Conservation (phyloP, 345 rosid genomes). For the Brassica carinata region DNA sequence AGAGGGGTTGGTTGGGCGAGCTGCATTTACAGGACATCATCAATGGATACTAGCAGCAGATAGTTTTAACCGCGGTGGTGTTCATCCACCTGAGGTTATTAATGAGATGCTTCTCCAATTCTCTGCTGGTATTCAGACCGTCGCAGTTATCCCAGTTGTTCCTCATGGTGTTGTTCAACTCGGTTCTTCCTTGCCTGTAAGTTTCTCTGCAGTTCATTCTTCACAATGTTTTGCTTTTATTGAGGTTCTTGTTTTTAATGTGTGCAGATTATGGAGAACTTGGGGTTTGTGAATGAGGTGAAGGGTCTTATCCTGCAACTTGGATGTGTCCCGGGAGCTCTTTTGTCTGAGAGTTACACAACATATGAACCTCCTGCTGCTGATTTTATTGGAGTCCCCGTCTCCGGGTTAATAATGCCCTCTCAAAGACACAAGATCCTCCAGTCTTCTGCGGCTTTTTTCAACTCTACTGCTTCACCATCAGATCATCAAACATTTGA, state of each 20-base stretch:
- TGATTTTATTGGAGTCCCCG: conserved; percentile 51
- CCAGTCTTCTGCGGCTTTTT: conserved; percentile 37
- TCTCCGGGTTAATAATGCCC: conserved; percentile 46
- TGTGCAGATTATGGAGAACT: conserved; percentile 81
- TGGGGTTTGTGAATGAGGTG: conserved; percentile 75
- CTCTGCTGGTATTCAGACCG: conserved; percentile 90
- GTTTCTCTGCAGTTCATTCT: conserved; percentile 26
- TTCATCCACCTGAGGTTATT: conserved; percentile 82
- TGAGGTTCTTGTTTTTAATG: neutral
- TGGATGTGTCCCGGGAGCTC: conserved; percentile 75
- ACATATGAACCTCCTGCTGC: conserved; percentile 43
- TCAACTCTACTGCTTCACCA: conserved; percentile 42
- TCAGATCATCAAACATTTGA: conserved; percentile 29
- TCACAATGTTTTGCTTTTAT: neutral
- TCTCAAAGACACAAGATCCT: conserved; percentile 40
- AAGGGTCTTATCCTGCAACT: conserved; percentile 75
- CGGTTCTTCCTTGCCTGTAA: conserved; percentile 78
- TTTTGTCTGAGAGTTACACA: conserved; percentile 55
- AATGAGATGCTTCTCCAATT: conserved; percentile 79
- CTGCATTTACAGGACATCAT: conserved; percentile 86
- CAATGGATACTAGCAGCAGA: conserved; percentile 80
- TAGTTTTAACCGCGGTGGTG: conserved; percentile 50
- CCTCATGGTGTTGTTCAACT: conserved; percentile 93
- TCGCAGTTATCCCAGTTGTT: conserved; percentile 78
- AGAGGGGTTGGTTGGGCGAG: conserved; percentile 89